A percentile compares a stretch with the other conserved stretches of the same genome.
These are phyloP conservation scores for Tolypocladium amazonense DNA, from an alignment of 2,329 filamentous ascomycete species.

Conservation along the genomic window DNA sequence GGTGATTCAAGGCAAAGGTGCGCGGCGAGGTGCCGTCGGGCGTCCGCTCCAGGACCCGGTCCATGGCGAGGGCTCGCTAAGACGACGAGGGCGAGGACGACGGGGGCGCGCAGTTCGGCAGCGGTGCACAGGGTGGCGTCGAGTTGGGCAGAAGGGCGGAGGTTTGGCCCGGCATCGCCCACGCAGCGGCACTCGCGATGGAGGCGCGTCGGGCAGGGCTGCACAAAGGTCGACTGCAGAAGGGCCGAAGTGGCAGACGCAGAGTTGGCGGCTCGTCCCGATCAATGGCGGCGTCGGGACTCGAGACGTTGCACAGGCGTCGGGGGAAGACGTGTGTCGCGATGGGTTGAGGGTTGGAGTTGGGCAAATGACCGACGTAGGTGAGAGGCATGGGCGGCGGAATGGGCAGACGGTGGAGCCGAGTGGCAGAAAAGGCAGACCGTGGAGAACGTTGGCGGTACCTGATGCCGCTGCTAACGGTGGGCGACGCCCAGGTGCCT, in stretches of 20 bases:
- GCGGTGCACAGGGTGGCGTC: neutral
- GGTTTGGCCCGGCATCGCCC: neutral
- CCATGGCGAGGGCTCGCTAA: conserved; percentile 13
- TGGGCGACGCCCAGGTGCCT: neutral
- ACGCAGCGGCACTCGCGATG: neutral
- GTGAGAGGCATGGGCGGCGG: neutral
- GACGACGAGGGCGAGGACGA: neutral
- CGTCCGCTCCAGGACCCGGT: conserved; percentile 16
- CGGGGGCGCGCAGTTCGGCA: neutral
- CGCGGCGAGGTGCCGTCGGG: conserved; percentile 38
- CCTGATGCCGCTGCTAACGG: neutral
- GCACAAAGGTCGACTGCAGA: neutral
- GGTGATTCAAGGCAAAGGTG: conserved; percentile 45
- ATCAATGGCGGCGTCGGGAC: neutral
- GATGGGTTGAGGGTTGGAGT: neutral
- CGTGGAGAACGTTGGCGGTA: neutral
- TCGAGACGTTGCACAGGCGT: neutral
- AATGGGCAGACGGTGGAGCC: neutral
- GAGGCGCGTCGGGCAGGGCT: neutral
- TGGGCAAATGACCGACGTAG: neutral
- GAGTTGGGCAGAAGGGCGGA: neutral
- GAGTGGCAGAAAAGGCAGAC: neutral
- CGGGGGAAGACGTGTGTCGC: neutral
- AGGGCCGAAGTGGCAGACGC: neutral
- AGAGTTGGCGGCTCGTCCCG: neutral